Evolutionary conservation across 495 filamentous ascomycete genomes (phyloP).

Genomic region (Podospora fimiseda): DNA sequence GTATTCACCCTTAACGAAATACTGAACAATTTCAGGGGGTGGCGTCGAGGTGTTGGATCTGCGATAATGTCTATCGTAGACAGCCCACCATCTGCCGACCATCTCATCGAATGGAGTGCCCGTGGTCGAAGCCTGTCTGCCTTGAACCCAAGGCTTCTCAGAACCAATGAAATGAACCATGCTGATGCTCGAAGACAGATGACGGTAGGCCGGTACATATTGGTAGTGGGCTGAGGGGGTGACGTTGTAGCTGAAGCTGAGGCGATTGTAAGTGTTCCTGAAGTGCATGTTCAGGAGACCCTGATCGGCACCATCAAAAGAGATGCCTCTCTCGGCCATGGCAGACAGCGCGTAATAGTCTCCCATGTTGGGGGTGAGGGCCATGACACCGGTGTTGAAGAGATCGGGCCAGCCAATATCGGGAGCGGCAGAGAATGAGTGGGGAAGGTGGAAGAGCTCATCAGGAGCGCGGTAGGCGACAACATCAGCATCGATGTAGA

Average conservation of each 20-base stretch:
- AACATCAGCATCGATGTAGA: slow-evolving; percentile 90
- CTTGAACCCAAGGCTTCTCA: slow-evolving; percentile 81
- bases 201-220: slow-evolving; percentile 87
- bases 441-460: slow-evolving; percentile 75
- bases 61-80: slow-evolving; percentile 80
- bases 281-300: slow-evolving; percentile 95
- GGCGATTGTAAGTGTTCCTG: slow-evolving; percentile 66
- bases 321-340: slow-evolving; percentile 77
- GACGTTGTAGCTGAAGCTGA: slow-evolving; percentile 95
- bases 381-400: slow-evolving; percentile 97
- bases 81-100: slow-evolving; percentile 79
- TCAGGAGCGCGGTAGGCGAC: slow-evolving; percentile 83
- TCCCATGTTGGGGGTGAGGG: slow-evolving; percentile 74
- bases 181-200: slow-evolving; percentile 81
- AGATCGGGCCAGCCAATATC: slow-evolving; percentile 98
- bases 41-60: slow-evolving; percentile 18
- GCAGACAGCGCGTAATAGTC: slow-evolving; percentile 80
- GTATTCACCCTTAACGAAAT: slow-evolving; percentile 49
- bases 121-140: slow-evolving; percentile 51
- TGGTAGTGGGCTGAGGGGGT: slow-evolving; percentile 93
- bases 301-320: slow-evolving; percentile 97
- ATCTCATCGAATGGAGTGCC: slow-evolving; percentile 71
- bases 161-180: slow-evolving; percentile 90
- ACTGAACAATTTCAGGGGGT: slow-evolving; percentile 40
- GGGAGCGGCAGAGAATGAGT: slow-evolving; percentile 80